Evolutionary conservation across 225 moss, liverwort and hornwort genomes (phyloP), one percentile per base, ranked within the genome.

Genomic region (Bryoerythrophyllum caledonicum): DNA sequence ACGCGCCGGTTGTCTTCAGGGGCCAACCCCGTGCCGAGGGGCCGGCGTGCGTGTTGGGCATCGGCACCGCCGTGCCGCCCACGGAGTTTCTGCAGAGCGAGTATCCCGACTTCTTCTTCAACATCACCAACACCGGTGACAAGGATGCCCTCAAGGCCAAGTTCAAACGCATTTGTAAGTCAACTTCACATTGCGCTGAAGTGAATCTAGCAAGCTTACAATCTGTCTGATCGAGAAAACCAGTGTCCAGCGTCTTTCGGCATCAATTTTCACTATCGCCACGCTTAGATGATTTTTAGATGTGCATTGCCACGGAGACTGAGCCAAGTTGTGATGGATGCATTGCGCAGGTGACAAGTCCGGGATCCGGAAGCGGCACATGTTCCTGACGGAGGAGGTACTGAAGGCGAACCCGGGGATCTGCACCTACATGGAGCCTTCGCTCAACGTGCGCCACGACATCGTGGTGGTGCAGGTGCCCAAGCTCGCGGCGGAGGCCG

Each of bases 381-480:
- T 64, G 64, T 64, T 64, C 4, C 64, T 64, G 5, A 64, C 64
- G 23, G 64, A 64, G 64, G 64, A 64, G 41, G 64, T 64, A 24
- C 64, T 64, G 2, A 40, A 41, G 64, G 64, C 64, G 21, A 64
- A 64, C 64, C 64, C 64, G 13, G 64, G 64, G 23, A 64, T 64
- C 41, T 64, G 64, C 71, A 54, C 71, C 9, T 78, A 78, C 71
- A 71, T 56, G 71, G 77, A 54, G 25, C 56, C 71, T 2, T 71
- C 70, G 34, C 71, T 71, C 3, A 78, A 17, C 2, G 64, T 30
- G 4, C 64, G 64, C 2, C 64, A 71, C 13, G 71, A 64, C 71
- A 78, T 78, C 78, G 78, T 56, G 4, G 71, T 64, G 10, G 64
- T 78, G 44, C 58, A 78, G 78, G 65, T 78, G 35, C 65, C 78